Evolutionary conservation across 371 early-diverging fungal species (phyloP), one percentile per base, ranked within the genome.

Genomic region (Lichtheimia ramosa): DNA sequence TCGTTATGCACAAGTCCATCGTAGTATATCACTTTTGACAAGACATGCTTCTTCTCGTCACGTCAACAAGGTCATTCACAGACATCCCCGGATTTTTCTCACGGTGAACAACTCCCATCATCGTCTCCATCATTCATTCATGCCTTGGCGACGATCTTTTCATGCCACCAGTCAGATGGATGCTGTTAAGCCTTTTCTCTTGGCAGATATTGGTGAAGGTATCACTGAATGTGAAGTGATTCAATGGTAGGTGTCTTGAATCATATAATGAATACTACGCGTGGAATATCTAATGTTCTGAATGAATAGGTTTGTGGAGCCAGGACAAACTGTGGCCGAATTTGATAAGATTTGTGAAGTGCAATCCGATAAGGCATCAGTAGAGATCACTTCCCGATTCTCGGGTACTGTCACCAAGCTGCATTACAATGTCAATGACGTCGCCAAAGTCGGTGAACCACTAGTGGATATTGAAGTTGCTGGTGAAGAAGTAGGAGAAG

Each of bases 201-300:
- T 98, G 50, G 98, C 98, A 3, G 98, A 98, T 79, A 96, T 98
- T 63, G 98, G 98, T 39, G 98, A 98, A 77, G 98, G 98, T 43
- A 97, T 96, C 60, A 96, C 95, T 3, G 98, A 98, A 71, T 93
- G 93, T 70, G 97, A 98, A 69, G 76, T 98, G 6, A 89, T 95
- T 63, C 96, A 98, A 81, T 98, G 98, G 98, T 97, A 82, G 63
- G 63, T 39, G 12, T 15, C n/a, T n/a, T n/a, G n/a, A n/a, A 7
- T 10, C 16, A 40, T 43, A 15, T 16, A 3, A 24, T 40, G 16
- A 25, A 2, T 48, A 28, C 18, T 16, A 46, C 18, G 24, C 28
- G 21, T 8, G 14, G 4, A 24, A 43, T 27, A 43, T 10, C 21
- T 50, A 16, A 27, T 21, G 20, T 34, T 53, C 15, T 16, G 5